Conservation (phyloP, 2,329 filamentous ascomycete genomes). For the Aspergillus texensis region DNA sequence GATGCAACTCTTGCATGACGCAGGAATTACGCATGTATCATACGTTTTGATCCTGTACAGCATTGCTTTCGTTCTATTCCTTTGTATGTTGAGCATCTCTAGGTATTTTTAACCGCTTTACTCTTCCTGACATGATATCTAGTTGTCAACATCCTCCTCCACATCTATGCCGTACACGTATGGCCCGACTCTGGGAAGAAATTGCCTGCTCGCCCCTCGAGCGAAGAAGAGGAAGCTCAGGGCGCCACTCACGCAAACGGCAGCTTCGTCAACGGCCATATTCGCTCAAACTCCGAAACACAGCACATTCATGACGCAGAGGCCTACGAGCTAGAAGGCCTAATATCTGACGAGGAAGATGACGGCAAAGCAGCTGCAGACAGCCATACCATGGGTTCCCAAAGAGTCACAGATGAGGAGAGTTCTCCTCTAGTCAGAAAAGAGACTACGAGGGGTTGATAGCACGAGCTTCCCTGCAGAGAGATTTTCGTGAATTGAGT, state of each 20-base stretch:
- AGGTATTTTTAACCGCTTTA: neutral
- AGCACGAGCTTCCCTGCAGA: neutral
- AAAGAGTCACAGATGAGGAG: slow-evolving; percentile 37
- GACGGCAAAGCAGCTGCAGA: slow-evolving; percentile 36
- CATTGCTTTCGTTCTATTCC: slow-evolving; percentile 84
- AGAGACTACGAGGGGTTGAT: slow-evolving; percentile 12
- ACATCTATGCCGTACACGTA: slow-evolving; percentile 73
- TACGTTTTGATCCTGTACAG: slow-evolving; percentile 93
- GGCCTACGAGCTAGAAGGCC: slow-evolving; percentile 88
- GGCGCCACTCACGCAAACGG: slow-evolving; percentile 18
- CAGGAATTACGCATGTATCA: slow-evolving; percentile 81
- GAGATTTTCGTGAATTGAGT: neutral
- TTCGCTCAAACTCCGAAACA: slow-evolving; percentile 38
- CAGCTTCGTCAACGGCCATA: slow-evolving; percentile 47
- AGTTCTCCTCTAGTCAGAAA: slow-evolving; percentile 23
- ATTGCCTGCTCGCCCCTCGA: slow-evolving; percentile 9
- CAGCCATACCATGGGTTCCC: slow-evolving; percentile 24
- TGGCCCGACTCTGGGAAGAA: slow-evolving; percentile 45
- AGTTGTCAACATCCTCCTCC: slow-evolving; percentile 81
- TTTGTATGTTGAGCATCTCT: slow-evolving; percentile 58
- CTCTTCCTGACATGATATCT: slow-evolving; percentile 15
- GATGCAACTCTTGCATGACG: slow-evolving; percentile 74
- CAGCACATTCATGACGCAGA: slow-evolving; percentile 75
- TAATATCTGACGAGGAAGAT: slow-evolving; percentile 87
- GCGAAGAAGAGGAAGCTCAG: slow-evolving; percentile 20